Evolutionary conservation across 2,329 filamentous ascomycete genomes (phyloP).

Genomic region (Xylaria sp.): DNA sequence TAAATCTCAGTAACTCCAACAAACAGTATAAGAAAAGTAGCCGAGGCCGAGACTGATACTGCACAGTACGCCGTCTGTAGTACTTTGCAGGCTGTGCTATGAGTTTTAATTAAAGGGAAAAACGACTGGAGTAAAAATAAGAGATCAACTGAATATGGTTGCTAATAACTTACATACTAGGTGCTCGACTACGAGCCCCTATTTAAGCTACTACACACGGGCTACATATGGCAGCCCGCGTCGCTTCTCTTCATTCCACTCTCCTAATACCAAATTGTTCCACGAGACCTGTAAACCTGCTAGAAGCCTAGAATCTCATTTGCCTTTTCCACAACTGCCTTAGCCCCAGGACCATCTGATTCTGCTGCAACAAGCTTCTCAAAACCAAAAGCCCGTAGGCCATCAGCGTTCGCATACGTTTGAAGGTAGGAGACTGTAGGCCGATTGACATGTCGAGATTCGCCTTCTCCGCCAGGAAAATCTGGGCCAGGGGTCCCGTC

Average conservation of each 20-base stretch:
- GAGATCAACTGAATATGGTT: too few relatives aligned
- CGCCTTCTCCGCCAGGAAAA: slow-evolving; percentile 77
- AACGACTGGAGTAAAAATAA: too few relatives aligned
- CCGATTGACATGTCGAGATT: slow-evolving; percentile 63
- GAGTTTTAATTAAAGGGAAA: too few relatives aligned
- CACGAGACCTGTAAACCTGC: background rate
- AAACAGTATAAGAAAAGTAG: too few relatives aligned
- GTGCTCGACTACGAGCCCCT: too few relatives aligned
- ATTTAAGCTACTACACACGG: too few relatives aligned
- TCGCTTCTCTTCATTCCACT: background rate
- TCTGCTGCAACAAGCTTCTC: slow-evolving; percentile 49
- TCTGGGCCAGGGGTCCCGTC: slow-evolving; percentile 74
- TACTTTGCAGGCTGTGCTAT: too few relatives aligned
- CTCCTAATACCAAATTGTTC: background rate
- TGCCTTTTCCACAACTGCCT: slow-evolving; percentile 52
- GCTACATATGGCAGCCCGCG: too few relatives aligned
- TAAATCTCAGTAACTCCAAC: too few relatives aligned
- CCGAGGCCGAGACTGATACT: too few relatives aligned
- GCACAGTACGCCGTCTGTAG: too few relatives aligned
- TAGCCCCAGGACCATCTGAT: slow-evolving; percentile 50
- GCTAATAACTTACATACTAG: too few relatives aligned
- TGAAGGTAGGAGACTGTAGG: slow-evolving; percentile 55
- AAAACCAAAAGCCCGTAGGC: slow-evolving; percentile 58
- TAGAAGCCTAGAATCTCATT: slow-evolving; percentile 59
- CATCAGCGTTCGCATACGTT: slow-evolving; percentile 48